Percentiles rank a stretch among this genome's conserved stretches.
Evolutionary conservation across 306 rosid genomes (phyloP).

Genomic region (Trifolium subterraneum): DNA sequence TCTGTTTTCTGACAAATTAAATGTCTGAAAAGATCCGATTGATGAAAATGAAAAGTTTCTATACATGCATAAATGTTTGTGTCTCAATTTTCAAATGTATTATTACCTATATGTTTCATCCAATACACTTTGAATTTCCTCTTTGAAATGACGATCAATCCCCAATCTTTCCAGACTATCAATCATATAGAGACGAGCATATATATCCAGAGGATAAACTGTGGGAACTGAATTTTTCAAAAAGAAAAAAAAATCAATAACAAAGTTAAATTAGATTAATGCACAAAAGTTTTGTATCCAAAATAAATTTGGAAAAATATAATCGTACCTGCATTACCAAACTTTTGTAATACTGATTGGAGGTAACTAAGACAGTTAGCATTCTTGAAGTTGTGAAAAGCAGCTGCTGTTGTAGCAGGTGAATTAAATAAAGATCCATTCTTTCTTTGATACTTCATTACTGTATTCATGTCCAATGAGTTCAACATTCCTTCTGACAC

Average conservation of each 20-base stretch:
- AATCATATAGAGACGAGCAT: slow-evolving; percentile 73
- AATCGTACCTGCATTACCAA: slow-evolving; percentile 71
- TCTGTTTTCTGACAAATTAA: no score
- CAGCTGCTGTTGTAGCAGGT: slow-evolving; percentile 83
- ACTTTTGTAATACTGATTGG: slow-evolving; percentile 59
- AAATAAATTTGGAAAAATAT: slow-evolving; percentile 16
- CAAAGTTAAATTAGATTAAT: slow-evolving; percentile 24
- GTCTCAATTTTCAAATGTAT: slow-evolving; percentile 1
- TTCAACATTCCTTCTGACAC: slow-evolving; percentile 71
- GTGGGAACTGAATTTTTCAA: slow-evolving; percentile 63
- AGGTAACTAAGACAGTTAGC: slow-evolving; percentile 70
- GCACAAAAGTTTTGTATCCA: not conserved
- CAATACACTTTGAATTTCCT: slow-evolving; percentile 66
- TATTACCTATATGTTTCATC: slow-evolving; percentile 77
- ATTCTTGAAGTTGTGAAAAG: slow-evolving; percentile 59
- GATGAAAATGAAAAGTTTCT: slow-evolving; percentile 1
- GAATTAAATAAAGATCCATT: slow-evolving; percentile 87
- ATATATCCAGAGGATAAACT: slow-evolving; percentile 69
- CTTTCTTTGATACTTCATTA: slow-evolving; percentile 76
- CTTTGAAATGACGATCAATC: slow-evolving; percentile 64
- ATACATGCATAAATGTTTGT: not conserved
- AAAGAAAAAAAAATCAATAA: not conserved
- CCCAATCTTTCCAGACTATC: slow-evolving; percentile 81
- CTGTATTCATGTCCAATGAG: slow-evolving; percentile 62
- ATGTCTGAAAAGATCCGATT: not conserved